These are phyloP conservation scores for Galerina marginata DNA, from an alignment of 768 basidiomycete genomes.

Conservation along the genomic window DNA sequence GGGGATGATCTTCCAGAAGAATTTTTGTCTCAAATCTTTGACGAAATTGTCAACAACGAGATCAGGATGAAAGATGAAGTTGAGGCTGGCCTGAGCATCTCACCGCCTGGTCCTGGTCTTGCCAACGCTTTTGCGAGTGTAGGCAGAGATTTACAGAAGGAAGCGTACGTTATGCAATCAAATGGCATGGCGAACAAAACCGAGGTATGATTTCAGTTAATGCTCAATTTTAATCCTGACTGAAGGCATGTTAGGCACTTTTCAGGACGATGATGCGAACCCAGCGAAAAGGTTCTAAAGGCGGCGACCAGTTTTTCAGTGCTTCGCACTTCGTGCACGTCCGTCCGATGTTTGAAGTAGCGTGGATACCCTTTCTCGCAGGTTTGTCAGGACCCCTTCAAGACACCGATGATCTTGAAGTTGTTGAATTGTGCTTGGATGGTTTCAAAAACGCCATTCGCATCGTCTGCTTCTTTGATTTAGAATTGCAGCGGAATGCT, in stretches of 20 bases:
- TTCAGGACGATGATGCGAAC: conserved; percentile 92
- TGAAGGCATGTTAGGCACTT: conserved; percentile 62
- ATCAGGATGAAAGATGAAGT: conserved; percentile 99
- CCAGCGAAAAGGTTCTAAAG: conserved; percentile 82
- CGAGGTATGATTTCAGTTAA: conserved; percentile 59
- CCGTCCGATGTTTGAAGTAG: conserved; percentile 98
- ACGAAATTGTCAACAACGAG: conserved; percentile 91
- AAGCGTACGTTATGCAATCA: conserved; percentile 94
- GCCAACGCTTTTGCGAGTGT: conserved; percentile 86
- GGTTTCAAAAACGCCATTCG: conserved; percentile 97
- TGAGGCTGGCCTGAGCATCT: conserved; percentile 57
- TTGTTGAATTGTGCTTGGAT: conserved; percentile 90
- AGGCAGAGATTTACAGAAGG: conserved; percentile 92
- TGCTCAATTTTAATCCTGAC: neutral
- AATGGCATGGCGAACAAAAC: conserved; percentile 97
- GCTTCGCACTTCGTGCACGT: conserved; percentile 97
- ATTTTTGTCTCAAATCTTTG: conserved; percentile 75
- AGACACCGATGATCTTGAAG: conserved; percentile 91
- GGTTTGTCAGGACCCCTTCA: conserved; percentile 94
- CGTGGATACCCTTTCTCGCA: conserved; percentile 98
- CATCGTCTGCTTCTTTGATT: conserved; percentile 95
- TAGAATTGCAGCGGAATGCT: conserved; percentile 97
- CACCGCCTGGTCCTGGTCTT: conserved; percentile 67
- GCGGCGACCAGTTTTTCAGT: conserved; percentile 90
- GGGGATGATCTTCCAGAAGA: conserved; percentile 88